Evolutionary conservation across 2,329 filamentous ascomycete species (phyloP).

Genomic region (Sclerotinia subarctica): DNA sequence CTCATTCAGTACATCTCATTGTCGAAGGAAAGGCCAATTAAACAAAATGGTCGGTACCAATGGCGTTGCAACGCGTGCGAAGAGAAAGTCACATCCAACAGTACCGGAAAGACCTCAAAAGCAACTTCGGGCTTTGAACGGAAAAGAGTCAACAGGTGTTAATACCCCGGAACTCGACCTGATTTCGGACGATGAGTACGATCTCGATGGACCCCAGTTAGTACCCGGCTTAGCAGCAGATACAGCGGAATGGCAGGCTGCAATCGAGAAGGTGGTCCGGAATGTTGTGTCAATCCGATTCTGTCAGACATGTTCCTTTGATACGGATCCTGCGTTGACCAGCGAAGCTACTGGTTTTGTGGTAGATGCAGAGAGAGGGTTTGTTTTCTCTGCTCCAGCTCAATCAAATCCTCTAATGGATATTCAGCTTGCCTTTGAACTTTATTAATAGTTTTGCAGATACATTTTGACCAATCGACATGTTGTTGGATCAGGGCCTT

Average conservation of each 20-base stretch:
- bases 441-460: slow-evolving; percentile 40
- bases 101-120: slow-evolving; percentile 37
- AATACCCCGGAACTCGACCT: slow-evolving; percentile 37
- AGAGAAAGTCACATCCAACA: slow-evolving; percentile 38
- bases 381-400: slow-evolving; percentile 10
- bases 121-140: slow-evolving; percentile 37
- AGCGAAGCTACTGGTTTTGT: slow-evolving; percentile 98
- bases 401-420: neutral
- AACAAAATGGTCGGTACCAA: slow-evolving; percentile 33
- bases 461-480: slow-evolving; percentile 88
- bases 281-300: slow-evolving; percentile 99
- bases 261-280: slow-evolving; percentile 88
- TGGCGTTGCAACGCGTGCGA: slow-evolving; percentile 29
- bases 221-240: slow-evolving; percentile 44
- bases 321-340: slow-evolving; percentile 90
- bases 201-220: slow-evolving; percentile 40
- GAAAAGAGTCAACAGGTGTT: slow-evolving; percentile 38
- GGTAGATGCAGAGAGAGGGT: slow-evolving; percentile 87
- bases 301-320: slow-evolving; percentile 95
- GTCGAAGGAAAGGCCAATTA: neutral
- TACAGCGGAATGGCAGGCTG: slow-evolving; percentile 89
- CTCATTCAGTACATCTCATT: neutral
- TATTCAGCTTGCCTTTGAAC: slow-evolving; percentile 1
- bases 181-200: slow-evolving; percentile 39
- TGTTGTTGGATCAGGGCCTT: slow-evolving; percentile 91